Evolutionary conservation across 2,329 filamentous ascomycete species (phyloP).

Genomic region (Davidsoniella eucalypti): DNA sequence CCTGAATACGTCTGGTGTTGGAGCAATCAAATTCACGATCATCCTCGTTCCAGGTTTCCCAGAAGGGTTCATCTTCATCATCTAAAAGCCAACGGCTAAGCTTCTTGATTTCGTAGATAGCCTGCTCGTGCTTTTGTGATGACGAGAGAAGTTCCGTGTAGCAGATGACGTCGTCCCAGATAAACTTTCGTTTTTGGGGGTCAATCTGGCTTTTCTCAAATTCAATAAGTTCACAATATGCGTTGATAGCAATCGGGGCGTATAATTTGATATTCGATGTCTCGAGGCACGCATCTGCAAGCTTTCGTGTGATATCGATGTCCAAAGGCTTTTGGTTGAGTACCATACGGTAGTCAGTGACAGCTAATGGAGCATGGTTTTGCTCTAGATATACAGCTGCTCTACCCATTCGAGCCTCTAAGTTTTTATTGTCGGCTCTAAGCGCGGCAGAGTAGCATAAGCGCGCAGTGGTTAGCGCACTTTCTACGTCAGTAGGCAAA

Average conservation of each 20-base stretch:
- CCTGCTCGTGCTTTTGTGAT: constrained; percentile 44
- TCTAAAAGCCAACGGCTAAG: constrained; percentile 72
- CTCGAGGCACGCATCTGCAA: constrained; percentile 41
- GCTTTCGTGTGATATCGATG: constrained; percentile 35
- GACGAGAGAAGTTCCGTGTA: constrained; percentile 68
- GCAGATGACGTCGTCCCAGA: constrained; percentile 73
- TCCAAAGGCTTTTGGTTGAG: constrained; percentile 36
- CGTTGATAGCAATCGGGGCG: constrained; percentile 26
- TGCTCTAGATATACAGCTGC: constrained; percentile 40
- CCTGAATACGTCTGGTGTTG: constrained; percentile 47
- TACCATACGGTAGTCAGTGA: constrained; percentile 39
- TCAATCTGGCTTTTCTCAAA: constrained; percentile 21
- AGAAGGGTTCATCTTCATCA: constrained; percentile 55
- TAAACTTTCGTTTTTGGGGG: constrained; percentile 24
- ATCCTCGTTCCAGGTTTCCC: constrained; percentile 56
- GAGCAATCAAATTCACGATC: constrained; percentile 80
- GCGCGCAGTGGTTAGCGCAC: constrained; percentile 34
- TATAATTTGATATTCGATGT: constrained; percentile 27
- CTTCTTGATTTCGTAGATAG: constrained; percentile 51
- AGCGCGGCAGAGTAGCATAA: constrained; percentile 45
- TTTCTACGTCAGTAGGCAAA: constrained; percentile 24
- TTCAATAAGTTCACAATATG: constrained; percentile 32
- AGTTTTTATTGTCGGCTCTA: constrained; percentile 37
- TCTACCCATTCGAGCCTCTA: constrained; percentile 42
- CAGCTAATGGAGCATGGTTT: constrained; percentile 35